phyloP scores from a whole-genome alignment of 176 grass and related monocot genomes.

The Panicum miliaceum region DNA sequence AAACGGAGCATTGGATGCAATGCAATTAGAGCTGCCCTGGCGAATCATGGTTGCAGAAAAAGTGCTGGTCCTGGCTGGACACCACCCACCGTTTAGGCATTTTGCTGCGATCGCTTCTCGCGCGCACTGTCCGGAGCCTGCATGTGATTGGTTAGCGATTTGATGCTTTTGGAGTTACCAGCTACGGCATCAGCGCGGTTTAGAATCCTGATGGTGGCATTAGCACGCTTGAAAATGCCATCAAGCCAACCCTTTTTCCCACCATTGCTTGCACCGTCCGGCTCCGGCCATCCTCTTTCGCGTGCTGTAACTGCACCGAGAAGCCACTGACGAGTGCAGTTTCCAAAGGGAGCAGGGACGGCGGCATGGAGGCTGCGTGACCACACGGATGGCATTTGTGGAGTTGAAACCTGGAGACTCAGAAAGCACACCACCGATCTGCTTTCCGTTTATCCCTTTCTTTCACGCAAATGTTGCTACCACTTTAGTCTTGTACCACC shows the following conservation, averaged over 20 bases:
- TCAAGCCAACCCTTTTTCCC: not conserved
- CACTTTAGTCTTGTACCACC: not conserved
- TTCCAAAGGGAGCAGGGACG: not conserved
- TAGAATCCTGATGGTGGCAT: not conserved
- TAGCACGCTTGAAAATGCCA: not conserved
- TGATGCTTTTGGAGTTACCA: not conserved
- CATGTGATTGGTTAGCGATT: not conserved
- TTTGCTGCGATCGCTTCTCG: not conserved
- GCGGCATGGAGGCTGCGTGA: not conserved
- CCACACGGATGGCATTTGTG: not conserved
- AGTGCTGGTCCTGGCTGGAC: not conserved
- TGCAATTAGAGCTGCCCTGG: not conserved
- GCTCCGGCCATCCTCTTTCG: not conserved
- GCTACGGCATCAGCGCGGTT: not conserved
- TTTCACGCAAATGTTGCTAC: not conserved
- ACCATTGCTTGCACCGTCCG: not conserved
- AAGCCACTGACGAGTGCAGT: not conserved
- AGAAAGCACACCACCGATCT: not conserved
- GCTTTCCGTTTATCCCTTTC: not conserved
- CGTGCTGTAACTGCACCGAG: not conserved
- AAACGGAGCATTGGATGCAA: not conserved
- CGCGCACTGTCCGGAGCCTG: not conserved
- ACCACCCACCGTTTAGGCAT: not conserved
- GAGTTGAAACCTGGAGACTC: not conserved
- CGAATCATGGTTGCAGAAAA: conserved; percentile 1